phyloP scores from a whole-genome alignment of 108 stramenopile species.

The Cyclotella distinguenda region DNA sequence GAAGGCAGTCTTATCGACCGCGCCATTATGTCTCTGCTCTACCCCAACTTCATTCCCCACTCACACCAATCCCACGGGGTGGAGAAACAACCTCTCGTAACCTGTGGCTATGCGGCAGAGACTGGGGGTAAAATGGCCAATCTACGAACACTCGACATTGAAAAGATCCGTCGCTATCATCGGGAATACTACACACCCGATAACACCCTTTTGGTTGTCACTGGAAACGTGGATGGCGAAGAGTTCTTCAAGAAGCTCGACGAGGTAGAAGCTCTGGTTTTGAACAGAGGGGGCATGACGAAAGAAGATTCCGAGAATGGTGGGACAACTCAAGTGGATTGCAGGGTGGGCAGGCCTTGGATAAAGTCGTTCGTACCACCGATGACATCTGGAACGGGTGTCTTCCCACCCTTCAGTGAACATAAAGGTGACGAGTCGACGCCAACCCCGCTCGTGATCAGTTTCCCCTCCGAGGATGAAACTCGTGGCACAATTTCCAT shows the following conservation, averaged over 20 bases:
- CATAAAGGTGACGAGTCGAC: neutral
- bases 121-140: slow-evolving; percentile 48
- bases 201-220: slow-evolving; percentile 37
- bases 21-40: slow-evolving; percentile 36
- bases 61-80: neutral
- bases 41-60: slow-evolving; percentile 17
- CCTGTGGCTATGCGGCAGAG: slow-evolving; percentile 45
- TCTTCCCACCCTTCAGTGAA: slow-evolving; percentile 25
- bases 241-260: slow-evolving; percentile 43
- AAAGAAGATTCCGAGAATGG: neutral
- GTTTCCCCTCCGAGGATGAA: slow-evolving; percentile 49
- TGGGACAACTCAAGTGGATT: too few species aligned
- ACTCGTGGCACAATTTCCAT: slow-evolving; percentile 37
- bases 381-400: slow-evolving; percentile 23
- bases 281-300: slow-evolving; percentile 14
- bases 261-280: slow-evolving; percentile 35
- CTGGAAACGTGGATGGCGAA: slow-evolving; percentile 34
- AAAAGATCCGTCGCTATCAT: slow-evolving; percentile 44
- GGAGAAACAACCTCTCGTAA: neutral
- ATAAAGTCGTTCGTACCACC: slow-evolving; percentile 28
- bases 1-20: slow-evolving; percentile 45
- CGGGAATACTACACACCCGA: slow-evolving; percentile 43
- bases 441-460: slow-evolving; percentile 15
- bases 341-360: slow-evolving; percentile 38
- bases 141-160: slow-evolving; percentile 27